Conservation (phyloP, 2,329 filamentous ascomycete genomes). For the Epichloe elymi region DNA sequence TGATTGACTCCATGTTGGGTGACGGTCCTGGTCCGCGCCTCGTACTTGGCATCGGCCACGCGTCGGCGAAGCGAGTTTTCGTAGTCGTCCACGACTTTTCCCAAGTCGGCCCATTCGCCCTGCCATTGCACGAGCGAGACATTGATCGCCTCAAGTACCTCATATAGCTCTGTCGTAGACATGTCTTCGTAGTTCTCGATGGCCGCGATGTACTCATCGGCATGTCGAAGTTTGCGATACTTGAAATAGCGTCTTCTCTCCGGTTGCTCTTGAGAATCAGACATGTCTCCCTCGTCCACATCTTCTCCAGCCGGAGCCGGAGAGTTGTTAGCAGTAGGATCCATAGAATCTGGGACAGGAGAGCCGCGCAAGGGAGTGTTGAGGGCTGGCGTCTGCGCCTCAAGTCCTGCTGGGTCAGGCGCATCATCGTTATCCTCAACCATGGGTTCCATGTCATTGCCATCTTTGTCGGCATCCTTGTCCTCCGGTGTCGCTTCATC, state of each 20-base stretch:
- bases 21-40: slow-evolving; percentile 30
- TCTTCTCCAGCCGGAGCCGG: slow-evolving; percentile 25
- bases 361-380: slow-evolving; percentile 27
- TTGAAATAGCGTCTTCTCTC: slow-evolving; percentile 22
- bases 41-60: slow-evolving; percentile 33
- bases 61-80: slow-evolving; percentile 41
- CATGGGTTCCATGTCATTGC: slow-evolving; percentile 17
- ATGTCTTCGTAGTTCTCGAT: slow-evolving; percentile 39
- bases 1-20: slow-evolving; percentile 26
- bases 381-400: slow-evolving; percentile 23
- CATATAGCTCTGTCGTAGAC: slow-evolving; percentile 31
- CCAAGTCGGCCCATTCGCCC: slow-evolving; percentile 37
- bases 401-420: slow-evolving; percentile 16
- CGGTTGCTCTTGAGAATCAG: slow-evolving; percentile 20
- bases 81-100: slow-evolving; percentile 40
- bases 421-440: slow-evolving; percentile 21
- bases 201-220: slow-evolving; percentile 33
- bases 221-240: slow-evolving; percentile 37
- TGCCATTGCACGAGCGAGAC: slow-evolving; percentile 38
- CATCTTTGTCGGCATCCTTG: slow-evolving; percentile 15
- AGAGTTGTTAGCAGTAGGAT: slow-evolving; percentile 25
- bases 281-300: slow-evolving; percentile 21
- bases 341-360: slow-evolving; percentile 24
- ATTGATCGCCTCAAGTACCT: slow-evolving; percentile 30
- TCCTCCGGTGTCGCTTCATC: slow-evolving; percentile 21